Evolutionary conservation across 2,329 filamentous ascomycete genomes (phyloP), one percentile per base, ranked within the genome.

Genomic region (Cladosporium sp.): DNA sequence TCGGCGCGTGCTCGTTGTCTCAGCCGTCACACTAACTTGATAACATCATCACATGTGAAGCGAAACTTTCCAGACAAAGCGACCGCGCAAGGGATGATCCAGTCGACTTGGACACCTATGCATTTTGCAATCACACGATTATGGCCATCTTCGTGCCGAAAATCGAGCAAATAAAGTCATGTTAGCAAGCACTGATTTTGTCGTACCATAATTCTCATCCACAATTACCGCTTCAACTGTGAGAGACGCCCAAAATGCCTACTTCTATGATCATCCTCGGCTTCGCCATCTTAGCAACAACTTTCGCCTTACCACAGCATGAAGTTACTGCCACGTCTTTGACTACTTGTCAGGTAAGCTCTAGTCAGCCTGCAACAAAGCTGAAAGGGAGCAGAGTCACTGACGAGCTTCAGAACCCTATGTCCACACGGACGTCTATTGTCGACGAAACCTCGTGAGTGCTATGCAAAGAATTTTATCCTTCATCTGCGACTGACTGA

Each of bases 381-480:
- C 7, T 28, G 1, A 5, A 28, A 4, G 22, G 22, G 7, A 28
- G 22, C 22, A 28, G 4, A 7, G 22, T 28, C 5, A 28, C 22
- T 50, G 18, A 50, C 18, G 3, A 4, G 6, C n/a, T 9, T 9
- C 32, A 50, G 48, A 16, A 50, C 2, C 40, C 40, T 37, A 14
- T 19, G 4, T 35, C 16, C n/a, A 50, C 48, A 3, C 43, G 16
- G 8, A 50, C 38, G 18, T 31, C 18, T 2, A 11, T 43, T 9
- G 5, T 43, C 6, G 48, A 50, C n/a, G 31, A 50, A n/a, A 50
- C 38, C 4, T 35, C 37, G 48, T 50, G 7, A 16, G 48, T 50
- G 2, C 11, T 14, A n/a, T 14, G 35, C 35, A 9, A n/a, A 38
- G 35, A 14, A n/a, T 38, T 1, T 14, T 35, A 38, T 9, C 6